A percentile compares a stretch with the other conserved stretches of the same genome.
These are phyloP conservation scores for Fusarium bactridioides DNA, from an alignment of 2,329 filamentous ascomycete genomes.

Conservation along the genomic window DNA sequence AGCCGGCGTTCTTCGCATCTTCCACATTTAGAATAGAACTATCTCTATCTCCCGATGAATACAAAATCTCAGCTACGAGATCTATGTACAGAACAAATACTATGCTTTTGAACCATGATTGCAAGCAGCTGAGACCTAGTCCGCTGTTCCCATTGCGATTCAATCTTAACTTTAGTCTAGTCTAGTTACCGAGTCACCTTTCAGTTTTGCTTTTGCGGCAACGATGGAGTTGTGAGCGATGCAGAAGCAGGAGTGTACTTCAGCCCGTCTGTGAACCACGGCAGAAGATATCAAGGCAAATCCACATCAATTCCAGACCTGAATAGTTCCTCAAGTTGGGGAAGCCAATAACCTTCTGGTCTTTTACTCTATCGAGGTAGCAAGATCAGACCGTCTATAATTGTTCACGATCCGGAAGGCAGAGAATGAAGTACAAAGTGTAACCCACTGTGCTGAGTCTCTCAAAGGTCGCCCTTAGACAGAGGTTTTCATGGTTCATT, in stretches of 20 bases:
- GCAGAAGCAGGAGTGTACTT: too few species aligned
- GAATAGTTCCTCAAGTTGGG: too few species aligned
- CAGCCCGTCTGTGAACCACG: too few species aligned
- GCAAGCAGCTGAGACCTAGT: neutral
- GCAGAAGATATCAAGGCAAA: too few species aligned
- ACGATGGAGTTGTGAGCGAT: too few species aligned
- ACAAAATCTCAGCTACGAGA: neutral
- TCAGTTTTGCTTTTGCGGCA: too few species aligned
- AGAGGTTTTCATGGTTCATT: neutral
- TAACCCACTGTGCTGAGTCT: neutral
- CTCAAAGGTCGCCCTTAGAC: accelerated
- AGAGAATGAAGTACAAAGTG: accelerated
- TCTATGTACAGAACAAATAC: neutral
- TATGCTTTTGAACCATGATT: neutral
- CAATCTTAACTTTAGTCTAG: neutral
- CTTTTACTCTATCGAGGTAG: too few species aligned
- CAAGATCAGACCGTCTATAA: too few species aligned
- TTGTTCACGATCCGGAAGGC: too few species aligned
- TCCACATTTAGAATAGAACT: neutral
- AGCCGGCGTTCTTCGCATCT: conserved; percentile 14
- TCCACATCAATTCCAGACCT: too few species aligned
- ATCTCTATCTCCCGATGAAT: neutral
- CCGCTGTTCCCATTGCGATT: accelerated
- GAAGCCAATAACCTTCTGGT: neutral
- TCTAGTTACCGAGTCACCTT: too few species aligned